Conservation (phyloP, 1,284 basidiomycete genomes). For the Leccinum olivaceoglutinosum region DNA sequence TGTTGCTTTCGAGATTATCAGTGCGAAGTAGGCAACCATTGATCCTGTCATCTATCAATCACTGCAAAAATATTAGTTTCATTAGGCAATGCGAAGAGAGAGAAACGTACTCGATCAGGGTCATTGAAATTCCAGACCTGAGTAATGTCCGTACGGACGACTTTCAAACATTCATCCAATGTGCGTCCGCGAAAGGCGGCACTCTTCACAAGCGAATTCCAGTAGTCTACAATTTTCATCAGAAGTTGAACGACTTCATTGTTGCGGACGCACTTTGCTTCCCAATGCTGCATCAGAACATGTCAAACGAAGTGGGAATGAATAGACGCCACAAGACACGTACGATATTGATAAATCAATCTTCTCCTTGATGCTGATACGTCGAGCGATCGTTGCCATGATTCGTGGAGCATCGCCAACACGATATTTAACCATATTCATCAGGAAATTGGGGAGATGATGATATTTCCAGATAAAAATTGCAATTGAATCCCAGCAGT, state of each 20-base stretch:
- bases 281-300: constrained; percentile 17
- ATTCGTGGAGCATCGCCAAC: constrained; percentile 7
- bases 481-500: too few relatives aligned
- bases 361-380: constrained; percentile 17
- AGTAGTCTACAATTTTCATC: constrained; percentile 21
- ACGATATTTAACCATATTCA: constrained; percentile 2
- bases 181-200: constrained; percentile 17
- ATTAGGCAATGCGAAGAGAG: neutral
- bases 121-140: constrained; percentile 29
- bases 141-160: constrained; percentile 26
- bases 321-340: neutral
- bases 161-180: constrained; percentile 18
- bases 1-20: constrained; percentile 1
- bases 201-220: constrained; percentile 24
- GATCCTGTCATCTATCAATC: constrained; percentile 13
- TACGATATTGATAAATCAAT: constrained; percentile 17
- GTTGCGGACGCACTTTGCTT: constrained; percentile 15
- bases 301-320: neutral
- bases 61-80: neutral
- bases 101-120: constrained; percentile 14
- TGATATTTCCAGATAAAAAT: too few relatives aligned
- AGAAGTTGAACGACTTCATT: neutral
- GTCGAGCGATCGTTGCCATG: constrained; percentile 15
- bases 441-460: too few relatives aligned
- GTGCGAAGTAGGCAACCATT: constrained; percentile 1